phyloP scores from a whole-genome alignment of 2,329 filamentous ascomycete genomes.

The Gremmenia infestans region DNA sequence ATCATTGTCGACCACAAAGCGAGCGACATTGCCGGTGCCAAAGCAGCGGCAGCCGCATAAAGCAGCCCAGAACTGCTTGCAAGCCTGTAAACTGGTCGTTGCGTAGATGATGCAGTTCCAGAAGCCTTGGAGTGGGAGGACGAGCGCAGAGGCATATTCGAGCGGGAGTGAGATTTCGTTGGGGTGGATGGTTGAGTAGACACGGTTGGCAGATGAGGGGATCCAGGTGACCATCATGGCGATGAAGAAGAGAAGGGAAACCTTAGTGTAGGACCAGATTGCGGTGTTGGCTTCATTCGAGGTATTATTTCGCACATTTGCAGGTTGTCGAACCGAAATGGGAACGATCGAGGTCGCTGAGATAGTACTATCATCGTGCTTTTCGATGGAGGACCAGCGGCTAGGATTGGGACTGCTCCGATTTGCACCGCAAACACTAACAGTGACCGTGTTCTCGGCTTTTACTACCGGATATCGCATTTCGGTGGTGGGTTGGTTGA shows the following conservation, averaged over 20 bases:
- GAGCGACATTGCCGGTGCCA: neutral
- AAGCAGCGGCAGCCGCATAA: neutral
- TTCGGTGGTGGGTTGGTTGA: neutral
- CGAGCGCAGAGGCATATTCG: constrained; percentile 65
- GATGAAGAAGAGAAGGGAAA: constrained; percentile 65
- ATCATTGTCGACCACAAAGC: neutral
- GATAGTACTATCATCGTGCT: neutral
- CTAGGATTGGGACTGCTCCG: neutral
- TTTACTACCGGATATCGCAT: constrained; percentile 1
- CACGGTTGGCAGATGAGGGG: constrained; percentile 70
- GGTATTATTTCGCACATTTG: constrained; percentile 3
- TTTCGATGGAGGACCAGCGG: neutral
- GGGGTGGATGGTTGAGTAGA: constrained; percentile 62
- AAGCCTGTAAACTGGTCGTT: constrained; percentile 62
- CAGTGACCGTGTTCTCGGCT: constrained; percentile 7
- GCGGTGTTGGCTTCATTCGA: constrained; percentile 47
- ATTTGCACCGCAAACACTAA: constrained; percentile 9
- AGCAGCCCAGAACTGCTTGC: constrained; percentile 39
- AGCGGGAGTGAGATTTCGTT: constrained; percentile 51
- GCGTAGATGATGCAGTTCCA: constrained; percentile 81
- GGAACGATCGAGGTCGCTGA: neutral
- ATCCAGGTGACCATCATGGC: constrained; percentile 71
- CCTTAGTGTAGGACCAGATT: constrained; percentile 66
- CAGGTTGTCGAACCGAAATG: neutral
- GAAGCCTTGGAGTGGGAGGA: constrained; percentile 76